Conservation (phyloP, 1,139 yeast species). For the Blastobotrys aristatus region DNA sequence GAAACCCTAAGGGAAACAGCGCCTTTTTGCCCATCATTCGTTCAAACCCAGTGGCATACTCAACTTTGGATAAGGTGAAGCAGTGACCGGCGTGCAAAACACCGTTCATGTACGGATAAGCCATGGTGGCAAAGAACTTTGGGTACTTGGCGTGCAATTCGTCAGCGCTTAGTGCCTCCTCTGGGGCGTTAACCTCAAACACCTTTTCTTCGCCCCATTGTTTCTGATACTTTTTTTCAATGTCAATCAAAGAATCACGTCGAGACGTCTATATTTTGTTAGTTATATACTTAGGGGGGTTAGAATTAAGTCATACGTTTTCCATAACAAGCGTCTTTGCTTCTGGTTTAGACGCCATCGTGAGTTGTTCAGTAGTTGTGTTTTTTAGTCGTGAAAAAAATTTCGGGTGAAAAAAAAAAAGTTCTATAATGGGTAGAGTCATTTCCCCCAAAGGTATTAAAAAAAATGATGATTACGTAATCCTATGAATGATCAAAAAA, state of each 20-base stretch:
- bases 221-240: constrained; percentile 85
- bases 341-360: constrained; percentile 19
- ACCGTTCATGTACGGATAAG: constrained; percentile 99
- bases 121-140: constrained; percentile 90
- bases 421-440: no score
- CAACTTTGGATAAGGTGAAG: constrained; percentile 92
- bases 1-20: constrained; percentile 94
- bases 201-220: constrained; percentile 81
- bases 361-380: no score
- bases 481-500: not conserved
- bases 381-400: constrained; percentile 1
- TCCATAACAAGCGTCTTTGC: constrained; percentile 39
- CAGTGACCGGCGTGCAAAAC: constrained; percentile 97
- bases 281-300: not conserved
- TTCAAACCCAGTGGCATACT: constrained; percentile 89
- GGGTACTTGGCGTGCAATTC: constrained; percentile 77
- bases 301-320: constrained; percentile 30
- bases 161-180: constrained; percentile 56
- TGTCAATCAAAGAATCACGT: constrained; percentile 86
- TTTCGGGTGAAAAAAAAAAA: no score
- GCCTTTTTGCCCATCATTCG: constrained; percentile 93
- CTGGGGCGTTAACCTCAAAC: constrained; percentile 87
- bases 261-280: constrained; percentile 56
- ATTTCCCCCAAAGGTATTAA: no score
- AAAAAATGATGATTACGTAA: no score